These are phyloP conservation scores for Phoma sp. DNA, from an alignment of 2,329 filamentous ascomycete genomes.

Conservation along the genomic window DNA sequence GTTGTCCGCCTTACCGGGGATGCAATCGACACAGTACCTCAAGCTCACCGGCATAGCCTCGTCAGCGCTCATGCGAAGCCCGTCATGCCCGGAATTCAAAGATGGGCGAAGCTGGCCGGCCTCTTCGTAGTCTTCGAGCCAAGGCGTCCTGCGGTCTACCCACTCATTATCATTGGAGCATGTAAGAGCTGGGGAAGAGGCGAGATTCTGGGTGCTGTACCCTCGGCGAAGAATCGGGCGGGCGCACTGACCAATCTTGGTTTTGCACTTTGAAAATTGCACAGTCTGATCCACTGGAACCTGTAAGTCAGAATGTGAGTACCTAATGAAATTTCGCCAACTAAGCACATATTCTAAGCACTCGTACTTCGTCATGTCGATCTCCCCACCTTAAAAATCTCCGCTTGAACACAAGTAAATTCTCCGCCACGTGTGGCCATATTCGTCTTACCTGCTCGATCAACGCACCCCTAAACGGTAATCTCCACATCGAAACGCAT, in stretches of 20 bases:
- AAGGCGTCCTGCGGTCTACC: too few species aligned
- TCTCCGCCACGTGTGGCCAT: not conserved
- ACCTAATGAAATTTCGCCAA: not conserved
- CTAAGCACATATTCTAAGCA: not conserved
- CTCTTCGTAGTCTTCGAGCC: too few species aligned
- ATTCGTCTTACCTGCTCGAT: not conserved
- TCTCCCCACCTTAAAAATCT: not conserved
- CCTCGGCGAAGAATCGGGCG: slow-evolving; percentile 8
- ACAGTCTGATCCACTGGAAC: not conserved
- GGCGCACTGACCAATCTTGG: not conserved
- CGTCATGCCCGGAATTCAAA: not conserved
- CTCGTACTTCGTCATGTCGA: not conserved
- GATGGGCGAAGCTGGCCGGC: not conserved
- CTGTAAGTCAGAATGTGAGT: not conserved
- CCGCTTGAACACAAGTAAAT: not conserved
- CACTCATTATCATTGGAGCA: too few species aligned
- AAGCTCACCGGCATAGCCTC: not conserved
- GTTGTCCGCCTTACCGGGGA: not conserved
- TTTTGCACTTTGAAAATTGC: slow-evolving; percentile 12
- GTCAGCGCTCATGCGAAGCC: not conserved
- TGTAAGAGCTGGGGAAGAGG: not conserved
- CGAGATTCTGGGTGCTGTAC: slow-evolving; percentile 3
- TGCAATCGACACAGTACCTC: not conserved
- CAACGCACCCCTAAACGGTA: not conserved
- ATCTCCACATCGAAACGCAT: slow-evolving; percentile 2